Conservation (phyloP, 2,329 filamentous ascomycete genomes). For the Pseudocercospora crystallina region DNA sequence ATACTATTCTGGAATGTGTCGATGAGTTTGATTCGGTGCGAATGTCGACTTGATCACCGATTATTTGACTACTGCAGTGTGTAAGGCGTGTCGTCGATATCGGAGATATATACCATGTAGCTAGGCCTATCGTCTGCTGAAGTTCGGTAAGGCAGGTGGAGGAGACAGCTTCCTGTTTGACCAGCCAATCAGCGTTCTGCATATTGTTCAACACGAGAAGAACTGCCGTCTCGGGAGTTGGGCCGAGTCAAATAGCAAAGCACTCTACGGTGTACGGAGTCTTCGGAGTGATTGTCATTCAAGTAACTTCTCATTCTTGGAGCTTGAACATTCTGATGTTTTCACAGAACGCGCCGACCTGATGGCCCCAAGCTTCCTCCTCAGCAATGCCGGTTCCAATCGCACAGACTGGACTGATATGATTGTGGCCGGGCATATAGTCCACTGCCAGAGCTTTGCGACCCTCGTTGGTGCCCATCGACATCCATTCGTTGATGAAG, state of each 20-base stretch:
- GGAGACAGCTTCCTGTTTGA: slow-evolving; percentile 11
- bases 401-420: slow-evolving; percentile 26
- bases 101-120: neutral
- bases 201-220: too few species aligned
- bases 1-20: neutral
- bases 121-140: slow-evolving; percentile 5
- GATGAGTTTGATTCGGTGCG: neutral
- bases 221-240: too few species aligned
- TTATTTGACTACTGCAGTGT: neutral
- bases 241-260: too few species aligned
- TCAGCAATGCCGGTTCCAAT: slow-evolving; percentile 26
- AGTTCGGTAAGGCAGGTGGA: slow-evolving; percentile 5
- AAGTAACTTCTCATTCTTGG: neutral
- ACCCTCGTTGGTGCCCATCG: slow-evolving; percentile 15
- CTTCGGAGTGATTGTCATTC: too few species aligned
- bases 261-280: too few species aligned
- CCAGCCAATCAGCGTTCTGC: neutral
- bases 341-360: slow-evolving; percentile 26
- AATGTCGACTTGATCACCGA: neutral
- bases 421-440: slow-evolving; percentile 29
- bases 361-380: slow-evolving; percentile 30
- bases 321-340: slow-evolving; percentile 19
- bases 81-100: neutral
- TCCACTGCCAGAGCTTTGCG: slow-evolving; percentile 25
- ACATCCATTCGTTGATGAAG: slow-evolving; percentile 26